Evolutionary conservation across 352 stramenopile genomes (phyloP).

Genomic region (Pythium rhizo-oryzae): DNA sequence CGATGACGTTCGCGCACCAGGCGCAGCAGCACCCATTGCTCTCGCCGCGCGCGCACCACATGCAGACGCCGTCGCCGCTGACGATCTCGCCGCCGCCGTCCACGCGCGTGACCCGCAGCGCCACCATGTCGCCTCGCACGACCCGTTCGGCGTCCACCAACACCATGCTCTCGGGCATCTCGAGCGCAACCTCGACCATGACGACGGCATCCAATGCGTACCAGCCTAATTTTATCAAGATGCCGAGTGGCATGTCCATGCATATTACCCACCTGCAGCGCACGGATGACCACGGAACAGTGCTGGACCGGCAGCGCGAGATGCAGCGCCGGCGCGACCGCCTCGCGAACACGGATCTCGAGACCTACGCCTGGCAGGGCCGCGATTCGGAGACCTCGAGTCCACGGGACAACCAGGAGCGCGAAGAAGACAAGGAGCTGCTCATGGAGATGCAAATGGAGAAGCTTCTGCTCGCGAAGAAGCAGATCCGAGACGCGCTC

Average conservation of each 20-base stretch:
- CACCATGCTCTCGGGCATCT: conserved; percentile 8
- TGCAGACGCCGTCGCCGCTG: conserved; percentile 10
- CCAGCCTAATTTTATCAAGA: conserved; percentile 27
- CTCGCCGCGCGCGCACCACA: conserved; percentile 14
- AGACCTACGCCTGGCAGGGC: conserved; percentile 19
- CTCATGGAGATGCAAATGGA: conserved; percentile 30
- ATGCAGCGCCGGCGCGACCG: conserved; percentile 29
- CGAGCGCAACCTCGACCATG: not conserved
- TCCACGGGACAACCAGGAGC: conserved; percentile 19
- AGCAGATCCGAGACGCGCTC: conserved; percentile 25
- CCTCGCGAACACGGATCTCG: conserved; percentile 27
- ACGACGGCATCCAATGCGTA: not conserved
- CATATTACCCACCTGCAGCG: conserved; percentile 23
- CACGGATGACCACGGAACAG: conserved; percentile 15
- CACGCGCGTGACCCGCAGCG: conserved; percentile 14
- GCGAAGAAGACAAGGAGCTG: conserved; percentile 26
- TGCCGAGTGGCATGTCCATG: conserved; percentile 26
- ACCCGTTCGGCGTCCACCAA: conserved; percentile 15
- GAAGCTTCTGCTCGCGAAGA: conserved; percentile 26
- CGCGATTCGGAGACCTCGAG: conserved; percentile 11
- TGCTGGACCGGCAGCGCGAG: conserved; percentile 20
- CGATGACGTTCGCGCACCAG: conserved; percentile 2
- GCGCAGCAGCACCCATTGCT: conserved; percentile 12
- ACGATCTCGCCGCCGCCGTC: not conserved
- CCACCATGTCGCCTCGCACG: conserved; percentile 18